Evolutionary conservation across 2,329 filamentous ascomycete species (phyloP), one percentile per base, ranked within the genome.

Genomic region (Penicillium sp.): DNA sequence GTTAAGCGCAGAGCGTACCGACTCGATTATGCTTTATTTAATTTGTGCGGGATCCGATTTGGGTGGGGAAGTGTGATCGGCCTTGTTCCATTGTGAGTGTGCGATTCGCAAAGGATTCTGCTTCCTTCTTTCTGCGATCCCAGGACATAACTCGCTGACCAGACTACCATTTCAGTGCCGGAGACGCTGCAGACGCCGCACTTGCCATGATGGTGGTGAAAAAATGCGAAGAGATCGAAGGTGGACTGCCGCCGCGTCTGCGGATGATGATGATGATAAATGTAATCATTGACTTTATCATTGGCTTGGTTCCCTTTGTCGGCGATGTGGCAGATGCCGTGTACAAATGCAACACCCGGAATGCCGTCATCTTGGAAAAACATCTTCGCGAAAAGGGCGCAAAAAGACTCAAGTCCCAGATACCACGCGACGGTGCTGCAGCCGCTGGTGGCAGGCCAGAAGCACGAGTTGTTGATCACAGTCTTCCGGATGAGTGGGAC

Each of bases 51-150:
- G 38, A 78, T 95, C 50, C 81, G 84, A 49, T 90, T 97, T 64
- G 93, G 93, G 46, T 96, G 90, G 89, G 82, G 87, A 44, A 86
- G 85, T 59, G 80, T 95, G 49, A 88, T 97, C 60, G 93, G 85
- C 11, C 65, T 97, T 6, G 69, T 97, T 46, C 93, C 93, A 58
- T 81, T 81, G 80, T 89, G 78, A 77, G 86, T 79, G 25, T 38
- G 5, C 18, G 18, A 18, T 18, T 18, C 18, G 18, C 18, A 18
- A 18, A 18, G 18, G 18, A 18, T 18, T 18, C 18, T 18, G 11
- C 12, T 28, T 13, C 11, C 18, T 38, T 39, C 9, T 34, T 45
- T 27, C 47, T 29, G 5, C 4, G 26, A 6, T 43, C 24, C 6
- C 18, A 32, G 25, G 12, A n/a, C 28, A 37, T 34, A n/a, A 34